phyloP scores from a whole-genome alignment of 176 grass and related monocot genomes.

The Rhynchospora pubera region DNA sequence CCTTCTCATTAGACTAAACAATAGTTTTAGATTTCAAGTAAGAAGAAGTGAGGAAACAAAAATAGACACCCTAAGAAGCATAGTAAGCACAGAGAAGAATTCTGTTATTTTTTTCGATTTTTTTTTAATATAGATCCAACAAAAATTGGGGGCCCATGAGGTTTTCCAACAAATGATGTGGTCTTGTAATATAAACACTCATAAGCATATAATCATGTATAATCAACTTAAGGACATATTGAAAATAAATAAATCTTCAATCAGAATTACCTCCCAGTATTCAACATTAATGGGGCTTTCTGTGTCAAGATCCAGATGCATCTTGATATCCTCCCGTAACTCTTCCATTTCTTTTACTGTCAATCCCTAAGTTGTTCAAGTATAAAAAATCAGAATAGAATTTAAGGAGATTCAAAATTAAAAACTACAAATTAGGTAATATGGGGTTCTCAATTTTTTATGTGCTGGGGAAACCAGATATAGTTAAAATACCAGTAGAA shows the following conservation, averaged over 20 bases:
- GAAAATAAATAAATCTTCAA: background rate
- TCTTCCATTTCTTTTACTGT: conserved; percentile 96
- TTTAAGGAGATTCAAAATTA: background rate
- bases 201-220: background rate
- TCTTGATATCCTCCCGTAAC: conserved; percentile 81
- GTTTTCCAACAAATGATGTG: background rate
- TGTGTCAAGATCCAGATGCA: conserved; percentile 90
- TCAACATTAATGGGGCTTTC: conserved; percentile 63
- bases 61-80: background rate
- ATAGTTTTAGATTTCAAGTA: background rate
- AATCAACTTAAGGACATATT: conserved; percentile 15
- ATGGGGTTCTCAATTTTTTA: background rate
- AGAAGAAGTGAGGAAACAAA: background rate
- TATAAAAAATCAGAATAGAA: background rate
- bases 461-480: background rate
- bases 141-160: background rate
- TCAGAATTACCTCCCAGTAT: conserved; percentile 85
- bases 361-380: conserved; percentile 47
- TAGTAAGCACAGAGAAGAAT: background rate
- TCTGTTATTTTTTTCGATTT: background rate
- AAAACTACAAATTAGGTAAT: background rate
- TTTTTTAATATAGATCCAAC: background rate
- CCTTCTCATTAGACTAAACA: conserved; percentile 21
- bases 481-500: background rate
- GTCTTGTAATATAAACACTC: background rate